Percentiles rank a stretch among this genome's conserved stretches.
These are phyloP conservation scores for Cryphonectria parasitica DNA, from an alignment of 2,329 filamentous ascomycete species.

Conservation along the genomic window DNA sequence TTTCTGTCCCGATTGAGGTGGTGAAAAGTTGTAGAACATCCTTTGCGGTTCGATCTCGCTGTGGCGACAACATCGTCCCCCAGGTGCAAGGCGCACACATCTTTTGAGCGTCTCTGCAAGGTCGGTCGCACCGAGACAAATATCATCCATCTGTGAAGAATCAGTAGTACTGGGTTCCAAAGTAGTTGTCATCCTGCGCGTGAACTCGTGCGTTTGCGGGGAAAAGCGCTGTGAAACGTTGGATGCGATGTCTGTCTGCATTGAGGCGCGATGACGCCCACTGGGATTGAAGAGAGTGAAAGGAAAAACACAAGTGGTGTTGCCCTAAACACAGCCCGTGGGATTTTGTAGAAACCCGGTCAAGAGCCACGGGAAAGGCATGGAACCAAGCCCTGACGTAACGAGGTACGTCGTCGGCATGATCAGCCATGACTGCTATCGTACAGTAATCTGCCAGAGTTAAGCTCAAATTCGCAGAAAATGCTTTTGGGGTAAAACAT, in stretches of 20 bases:
- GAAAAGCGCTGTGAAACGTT: neutral
- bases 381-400: conserved; percentile 19
- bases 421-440: conserved; percentile 23
- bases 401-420: conserved; percentile 13
- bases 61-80: neutral
- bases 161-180: conserved; percentile 17
- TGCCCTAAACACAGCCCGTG: conserved; percentile 13
- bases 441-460: conserved; percentile 30
- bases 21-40: neutral
- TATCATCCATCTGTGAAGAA: conserved; percentile 14
- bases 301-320: conserved; percentile 3
- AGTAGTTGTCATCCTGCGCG: neutral
- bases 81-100: neutral
- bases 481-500: conserved; percentile 12
- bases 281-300: neutral
- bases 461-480: conserved; percentile 27
- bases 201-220: neutral
- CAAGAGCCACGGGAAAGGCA: conserved; percentile 9
- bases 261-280: conserved; percentile 21
- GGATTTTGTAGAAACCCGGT: conserved; percentile 4
- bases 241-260: conserved; percentile 26
- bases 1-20: neutral
- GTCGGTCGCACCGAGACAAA: neutral
- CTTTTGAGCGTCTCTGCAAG: neutral
- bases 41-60: neutral